Base-by-base conservation (phyloP, 768 basidiomycete species). In the Daedaleopsis sinensis region DNA sequence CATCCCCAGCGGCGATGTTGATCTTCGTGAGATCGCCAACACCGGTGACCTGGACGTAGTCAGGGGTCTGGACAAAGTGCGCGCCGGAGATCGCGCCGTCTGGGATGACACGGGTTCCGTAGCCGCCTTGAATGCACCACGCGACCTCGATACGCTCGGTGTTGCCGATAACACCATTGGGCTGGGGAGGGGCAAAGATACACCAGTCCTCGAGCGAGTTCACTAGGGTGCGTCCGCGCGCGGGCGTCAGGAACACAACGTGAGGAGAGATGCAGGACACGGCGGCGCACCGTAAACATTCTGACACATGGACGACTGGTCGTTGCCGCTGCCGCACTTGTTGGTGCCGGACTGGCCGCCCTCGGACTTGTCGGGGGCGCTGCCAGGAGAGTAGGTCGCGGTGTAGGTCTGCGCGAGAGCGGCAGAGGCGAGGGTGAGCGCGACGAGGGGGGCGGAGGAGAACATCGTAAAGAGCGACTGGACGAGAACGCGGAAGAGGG, bases 21-120 rank as follows among this genome's bases (percentile, higher is more conserved):
- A 93, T 71, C 57, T 78, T 76, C 12, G 86, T 89, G 60, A 90
- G 69, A 70, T 92, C 81, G 7, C 88, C 89, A 53, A 80, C 74
- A 48, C 89, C 92, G 42, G 85, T 86, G 56, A 91, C 75, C 68
- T 89, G 90, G 37, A 91, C 78, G 71, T 85, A 92, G 71, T 88
- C 86, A n/a, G 89, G 86, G 0, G 91, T 90, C 63, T 84, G 78
- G 5, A 91, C 79, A 70, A 90, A 84, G 69, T 88, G 89, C 18
- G 83, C 88, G 53, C 86, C 86, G 1, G 76, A 78, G 67, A 91
- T 84, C n/a, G 86, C 74, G 35, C 88, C 91, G 55, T 85, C 82
- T 12, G 90, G 91, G 63, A 93, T 90, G 65, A 89, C 70, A 52
- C 85, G 85, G 15, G 84, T 81, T 35, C 89, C 89, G 51, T 84